A percentile compares a stretch with the other conserved stretches of the same genome.
Evolutionary conservation across 2,329 filamentous ascomycete genomes (phyloP).

Genomic region (Arthrobotrys musiformis): DNA sequence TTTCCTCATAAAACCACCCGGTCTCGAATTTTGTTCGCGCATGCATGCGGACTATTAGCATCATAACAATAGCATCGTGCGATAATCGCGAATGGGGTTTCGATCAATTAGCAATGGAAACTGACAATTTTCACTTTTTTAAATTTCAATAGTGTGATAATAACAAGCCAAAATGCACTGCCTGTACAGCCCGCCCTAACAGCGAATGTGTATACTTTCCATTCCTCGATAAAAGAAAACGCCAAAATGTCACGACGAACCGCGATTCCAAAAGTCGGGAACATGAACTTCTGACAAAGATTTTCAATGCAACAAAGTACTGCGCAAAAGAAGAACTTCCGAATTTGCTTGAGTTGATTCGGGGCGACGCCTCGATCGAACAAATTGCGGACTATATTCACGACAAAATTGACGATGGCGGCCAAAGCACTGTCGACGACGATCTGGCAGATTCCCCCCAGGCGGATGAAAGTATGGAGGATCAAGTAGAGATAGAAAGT

Average conservation of each 20-base stretch:
- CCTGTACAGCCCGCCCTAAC: conserved; percentile 42
- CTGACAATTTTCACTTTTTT: neutral
- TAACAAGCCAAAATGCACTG: conserved; percentile 52
- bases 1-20: neutral
- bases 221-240: conserved; percentile 53
- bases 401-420: conserved; percentile 26
- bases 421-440: neutral
- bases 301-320: conserved; percentile 50
- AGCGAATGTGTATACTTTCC: conserved; percentile 51
- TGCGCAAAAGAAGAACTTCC: conserved; percentile 51
- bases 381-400: conserved; percentile 41
- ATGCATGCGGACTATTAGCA: neutral
- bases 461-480: neutral
- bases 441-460: neutral
- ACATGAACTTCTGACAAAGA: conserved; percentile 33
- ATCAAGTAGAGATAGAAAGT: neutral
- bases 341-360: conserved; percentile 28
- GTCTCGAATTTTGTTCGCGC: neutral
- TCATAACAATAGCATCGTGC: conserved; percentile 3
- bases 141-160: conserved; percentile 49
- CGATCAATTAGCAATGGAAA: conserved; percentile 9
- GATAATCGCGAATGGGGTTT: neutral
- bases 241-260: conserved; percentile 23
- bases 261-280: conserved; percentile 32
- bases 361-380: conserved; percentile 41